Percentiles rank a stretch among this genome's conserved stretches.
Evolutionary conservation across 257 asterid species (phyloP).

Genomic region (Solanum corneliomulleri): DNA sequence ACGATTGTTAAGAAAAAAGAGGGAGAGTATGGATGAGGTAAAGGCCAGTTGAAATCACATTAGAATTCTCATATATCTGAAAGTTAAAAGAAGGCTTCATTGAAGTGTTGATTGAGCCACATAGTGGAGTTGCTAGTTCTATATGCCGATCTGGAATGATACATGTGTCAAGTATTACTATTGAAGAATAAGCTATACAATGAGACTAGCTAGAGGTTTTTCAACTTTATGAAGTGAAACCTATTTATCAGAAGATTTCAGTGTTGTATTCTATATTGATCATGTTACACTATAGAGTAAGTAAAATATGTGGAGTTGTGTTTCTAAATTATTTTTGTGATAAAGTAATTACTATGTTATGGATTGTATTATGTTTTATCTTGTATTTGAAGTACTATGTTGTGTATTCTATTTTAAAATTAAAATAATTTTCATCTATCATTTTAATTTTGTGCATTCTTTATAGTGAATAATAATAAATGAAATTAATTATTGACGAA

Average conservation of each 20-base stretch:
- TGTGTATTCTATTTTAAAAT: too few species aligned
- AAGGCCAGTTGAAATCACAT: conserved; percentile 91
- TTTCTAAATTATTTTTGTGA: too few species aligned
- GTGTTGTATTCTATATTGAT: background rate
- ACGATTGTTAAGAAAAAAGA: conserved; percentile 74
- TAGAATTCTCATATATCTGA: conserved; percentile 71
- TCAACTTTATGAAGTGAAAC: background rate
- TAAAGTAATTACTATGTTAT: too few species aligned
- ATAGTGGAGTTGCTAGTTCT: background rate
- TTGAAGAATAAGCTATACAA: background rate
- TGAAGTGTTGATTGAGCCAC: conserved; percentile 37
- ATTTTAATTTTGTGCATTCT: too few species aligned
- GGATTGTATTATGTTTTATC: too few species aligned
- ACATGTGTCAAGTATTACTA: background rate
- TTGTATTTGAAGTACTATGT: too few species aligned
- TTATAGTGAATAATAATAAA: too few species aligned
- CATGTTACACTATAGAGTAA: background rate
- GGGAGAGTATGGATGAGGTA: conserved; percentile 58
- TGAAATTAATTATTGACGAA: too few species aligned
- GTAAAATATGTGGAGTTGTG: background rate
- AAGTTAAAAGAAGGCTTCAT: conserved; percentile 84
- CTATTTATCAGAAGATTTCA: background rate
- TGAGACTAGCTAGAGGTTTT: background rate
- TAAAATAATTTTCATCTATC: too few species aligned
- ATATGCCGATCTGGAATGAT: background rate